phyloP scores from a whole-genome alignment of 257 asterid species.

The Solanum pennellii region DNA sequence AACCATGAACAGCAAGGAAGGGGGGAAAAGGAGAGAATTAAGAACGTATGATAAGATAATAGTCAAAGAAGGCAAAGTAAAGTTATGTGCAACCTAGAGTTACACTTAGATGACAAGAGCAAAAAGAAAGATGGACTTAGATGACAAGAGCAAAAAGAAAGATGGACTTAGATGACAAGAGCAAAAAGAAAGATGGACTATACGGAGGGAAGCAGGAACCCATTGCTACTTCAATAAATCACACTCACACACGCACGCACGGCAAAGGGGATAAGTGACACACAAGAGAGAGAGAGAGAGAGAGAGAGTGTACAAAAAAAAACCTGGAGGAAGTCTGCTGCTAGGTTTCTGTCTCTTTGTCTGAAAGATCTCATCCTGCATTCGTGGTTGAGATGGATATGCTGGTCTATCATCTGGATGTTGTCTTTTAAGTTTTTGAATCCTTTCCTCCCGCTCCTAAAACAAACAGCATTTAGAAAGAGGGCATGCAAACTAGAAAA shows the following conservation, averaged over 20 bases:
- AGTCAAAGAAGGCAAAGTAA: background rate
- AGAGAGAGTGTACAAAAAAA: background rate
- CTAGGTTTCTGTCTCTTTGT: slow-evolving; percentile 50
- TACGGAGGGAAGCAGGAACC: background rate
- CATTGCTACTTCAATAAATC: background rate
- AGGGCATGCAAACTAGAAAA: background rate
- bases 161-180: background rate
- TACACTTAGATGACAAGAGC: background rate
- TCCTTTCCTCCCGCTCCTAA: slow-evolving; percentile 94
- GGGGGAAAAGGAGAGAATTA: background rate
- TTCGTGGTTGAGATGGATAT: slow-evolving; percentile 40
- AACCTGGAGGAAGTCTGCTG: slow-evolving; percentile 83
- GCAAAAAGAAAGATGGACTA: background rate
- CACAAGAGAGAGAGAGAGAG: background rate
- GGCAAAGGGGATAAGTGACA: background rate
- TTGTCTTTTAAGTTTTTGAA: slow-evolving; percentile 46
- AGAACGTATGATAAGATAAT: background rate
- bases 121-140: background rate
- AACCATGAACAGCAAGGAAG: background rate
- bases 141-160: background rate
- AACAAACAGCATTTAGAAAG: slow-evolving; percentile 7
- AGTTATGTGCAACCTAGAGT: background rate
- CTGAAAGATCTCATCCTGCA: slow-evolving; percentile 43
- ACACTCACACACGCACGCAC: background rate
- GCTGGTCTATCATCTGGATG: slow-evolving; percentile 61